phyloP scores from a whole-genome alignment of 331 rosid genomes.

The Malus hybrid region DNA sequence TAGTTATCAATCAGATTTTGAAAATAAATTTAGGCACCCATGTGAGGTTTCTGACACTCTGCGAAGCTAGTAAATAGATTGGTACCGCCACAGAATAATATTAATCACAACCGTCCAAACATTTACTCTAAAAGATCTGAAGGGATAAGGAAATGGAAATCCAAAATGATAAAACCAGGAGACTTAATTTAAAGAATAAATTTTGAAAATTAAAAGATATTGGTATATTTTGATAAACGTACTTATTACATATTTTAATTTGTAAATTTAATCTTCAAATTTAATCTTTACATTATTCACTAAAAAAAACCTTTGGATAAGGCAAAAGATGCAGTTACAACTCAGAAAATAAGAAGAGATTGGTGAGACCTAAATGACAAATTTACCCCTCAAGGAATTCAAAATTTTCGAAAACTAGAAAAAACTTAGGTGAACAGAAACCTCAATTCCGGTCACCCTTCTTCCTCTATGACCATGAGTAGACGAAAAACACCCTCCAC shows the following conservation, averaged over 20 bases:
- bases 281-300: rapidly evolving
- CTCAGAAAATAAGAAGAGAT: background rate
- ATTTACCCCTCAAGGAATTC: background rate
- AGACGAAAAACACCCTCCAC: background rate
- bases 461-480: background rate
- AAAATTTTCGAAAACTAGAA: background rate
- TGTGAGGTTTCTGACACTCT: background rate
- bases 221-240: too few species aligned
- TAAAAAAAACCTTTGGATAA: too few species aligned
- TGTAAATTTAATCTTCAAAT: too few species aligned
- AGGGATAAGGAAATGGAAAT: background rate
- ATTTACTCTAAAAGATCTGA: background rate
- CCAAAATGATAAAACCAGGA: background rate
- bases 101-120: slow-evolving; percentile 6
- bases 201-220: too few species aligned
- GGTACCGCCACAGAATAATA: background rate
- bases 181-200: rapidly evolving
- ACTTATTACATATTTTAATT: too few species aligned
- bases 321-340: background rate
- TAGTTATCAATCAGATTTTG: too few species aligned
- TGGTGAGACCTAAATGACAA: background rate
- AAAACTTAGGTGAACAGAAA: background rate
- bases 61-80: background rate
- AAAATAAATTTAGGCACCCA: background rate
- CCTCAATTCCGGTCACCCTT: background rate